These are phyloP conservation scores for Coemansia sp. DNA, from an alignment of 192 early-diverging fungal species.

Conservation along the genomic window DNA sequence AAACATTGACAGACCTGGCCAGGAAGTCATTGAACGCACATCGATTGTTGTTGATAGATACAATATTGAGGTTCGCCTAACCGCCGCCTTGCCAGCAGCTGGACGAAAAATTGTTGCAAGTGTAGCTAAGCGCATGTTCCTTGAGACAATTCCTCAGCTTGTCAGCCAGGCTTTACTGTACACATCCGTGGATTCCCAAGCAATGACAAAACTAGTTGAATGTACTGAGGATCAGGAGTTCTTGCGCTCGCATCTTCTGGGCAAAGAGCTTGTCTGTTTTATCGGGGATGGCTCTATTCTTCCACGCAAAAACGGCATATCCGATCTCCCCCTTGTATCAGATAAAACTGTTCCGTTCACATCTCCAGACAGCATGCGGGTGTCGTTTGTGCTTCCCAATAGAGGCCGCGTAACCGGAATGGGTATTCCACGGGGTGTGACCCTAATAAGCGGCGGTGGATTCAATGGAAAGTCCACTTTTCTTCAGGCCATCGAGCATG, in stretches of 20 bases:
- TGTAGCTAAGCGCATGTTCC: constrained; percentile 42
- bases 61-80: constrained; percentile 51
- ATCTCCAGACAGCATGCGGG: constrained; percentile 40
- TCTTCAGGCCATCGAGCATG: constrained; percentile 57
- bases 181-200: constrained; percentile 17
- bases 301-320: constrained; percentile 55
- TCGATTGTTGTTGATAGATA: constrained; percentile 29
- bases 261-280: constrained; percentile 49
- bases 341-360: constrained; percentile 29
- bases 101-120: constrained; percentile 54
- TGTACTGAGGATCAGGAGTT: constrained; percentile 57
- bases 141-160: constrained; percentile 39
- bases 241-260: constrained; percentile 42
- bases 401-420: constrained; percentile 54
- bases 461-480: constrained; percentile 65
- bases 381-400: constrained; percentile 53
- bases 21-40: constrained; percentile 59
- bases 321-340: constrained; percentile 44
- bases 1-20: constrained; percentile 52
- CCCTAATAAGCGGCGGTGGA: constrained; percentile 58
- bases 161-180: constrained; percentile 34
- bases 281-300: constrained; percentile 57
- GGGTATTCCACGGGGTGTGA: constrained; percentile 55
- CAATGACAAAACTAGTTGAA: constrained; percentile 32
- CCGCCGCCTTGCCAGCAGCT: constrained; percentile 50